Evolutionary conservation across 805 yeast species (phyloP).

Genomic region (Ogataea dorogensis): DNA sequence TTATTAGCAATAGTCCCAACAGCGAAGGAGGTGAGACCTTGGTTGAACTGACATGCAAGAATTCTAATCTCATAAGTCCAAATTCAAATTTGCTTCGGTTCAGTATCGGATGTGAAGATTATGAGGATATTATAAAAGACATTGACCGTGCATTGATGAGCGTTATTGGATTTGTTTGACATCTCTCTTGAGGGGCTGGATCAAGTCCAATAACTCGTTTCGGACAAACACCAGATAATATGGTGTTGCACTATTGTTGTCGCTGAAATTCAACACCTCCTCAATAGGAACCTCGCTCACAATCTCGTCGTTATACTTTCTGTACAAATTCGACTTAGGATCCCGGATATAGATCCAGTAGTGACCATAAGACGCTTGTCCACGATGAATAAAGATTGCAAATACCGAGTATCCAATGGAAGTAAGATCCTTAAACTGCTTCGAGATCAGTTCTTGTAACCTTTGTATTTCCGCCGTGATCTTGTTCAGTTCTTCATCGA

Average conservation of each 20-base stretch:
- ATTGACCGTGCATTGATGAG: conserved; percentile 39
- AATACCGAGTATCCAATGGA: conserved; percentile 76
- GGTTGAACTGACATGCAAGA: conserved; percentile 43
- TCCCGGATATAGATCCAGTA: conserved; percentile 95
- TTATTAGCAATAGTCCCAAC: conserved; percentile 48
- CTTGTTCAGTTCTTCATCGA: conserved; percentile 45
- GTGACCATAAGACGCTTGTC: conserved; percentile 95
- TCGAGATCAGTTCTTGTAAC: conserved; percentile 49
- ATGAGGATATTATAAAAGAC: conserved; percentile 49
- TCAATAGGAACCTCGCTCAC: conserved; percentile 74
- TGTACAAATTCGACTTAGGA: conserved; percentile 59
- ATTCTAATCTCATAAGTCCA: conserved; percentile 30
- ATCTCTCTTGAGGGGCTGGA: conserved; percentile 65
- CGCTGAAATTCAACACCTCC: conserved; percentile 65
- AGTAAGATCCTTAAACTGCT: conserved; percentile 61
- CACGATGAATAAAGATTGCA: conserved; percentile 92
- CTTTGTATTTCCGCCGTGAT: conserved; percentile 40
- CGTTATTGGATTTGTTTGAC: conserved; percentile 19
- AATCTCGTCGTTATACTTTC: conserved; percentile 93
- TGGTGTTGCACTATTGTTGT: conserved; percentile 87
- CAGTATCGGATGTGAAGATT: conserved; percentile 54
- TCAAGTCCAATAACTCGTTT: conserved; percentile 53
- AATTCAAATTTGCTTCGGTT: conserved; percentile 40
- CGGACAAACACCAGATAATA: conserved; percentile 84
- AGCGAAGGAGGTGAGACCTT: conserved; percentile 51